Conservation (phyloP, 73 alveolate genomes). For the Tetrahymena borealis region DNA sequence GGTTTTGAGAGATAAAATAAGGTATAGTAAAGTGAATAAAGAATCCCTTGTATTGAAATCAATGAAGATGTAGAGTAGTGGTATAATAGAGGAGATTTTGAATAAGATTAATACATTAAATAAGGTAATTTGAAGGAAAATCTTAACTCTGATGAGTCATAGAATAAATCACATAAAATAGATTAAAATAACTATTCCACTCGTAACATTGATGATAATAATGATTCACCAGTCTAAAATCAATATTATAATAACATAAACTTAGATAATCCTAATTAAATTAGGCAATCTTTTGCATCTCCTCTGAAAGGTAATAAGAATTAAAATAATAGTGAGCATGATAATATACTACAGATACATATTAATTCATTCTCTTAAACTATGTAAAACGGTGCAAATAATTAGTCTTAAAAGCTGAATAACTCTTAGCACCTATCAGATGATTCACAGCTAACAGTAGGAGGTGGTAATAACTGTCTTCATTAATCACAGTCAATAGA, state of each 20-base stretch:
- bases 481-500: background rate
- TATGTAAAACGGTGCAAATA: background rate
- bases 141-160: background rate
- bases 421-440: background rate
- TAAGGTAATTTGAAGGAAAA: background rate
- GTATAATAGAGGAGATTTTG: background rate
- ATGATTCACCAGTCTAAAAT: background rate
- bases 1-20: background rate
- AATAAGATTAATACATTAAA: background rate
- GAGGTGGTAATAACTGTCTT: background rate
- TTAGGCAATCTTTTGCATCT: background rate
- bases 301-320: background rate
- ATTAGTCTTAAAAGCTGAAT: background rate
- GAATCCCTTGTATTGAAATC: background rate
- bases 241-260: background rate
- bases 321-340: background rate
- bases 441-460: background rate
- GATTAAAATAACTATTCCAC: background rate
- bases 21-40: background rate
- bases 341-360: background rate
- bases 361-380: background rate
- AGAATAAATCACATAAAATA: background rate
- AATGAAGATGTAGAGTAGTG: background rate
- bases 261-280: background rate
- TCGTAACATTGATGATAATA: background rate